Percentiles rank a stretch among this genome's conserved stretches.
Conservation (phyloP, 352 stramenopile species). For the Globisporangium heterothallicum region DNA sequence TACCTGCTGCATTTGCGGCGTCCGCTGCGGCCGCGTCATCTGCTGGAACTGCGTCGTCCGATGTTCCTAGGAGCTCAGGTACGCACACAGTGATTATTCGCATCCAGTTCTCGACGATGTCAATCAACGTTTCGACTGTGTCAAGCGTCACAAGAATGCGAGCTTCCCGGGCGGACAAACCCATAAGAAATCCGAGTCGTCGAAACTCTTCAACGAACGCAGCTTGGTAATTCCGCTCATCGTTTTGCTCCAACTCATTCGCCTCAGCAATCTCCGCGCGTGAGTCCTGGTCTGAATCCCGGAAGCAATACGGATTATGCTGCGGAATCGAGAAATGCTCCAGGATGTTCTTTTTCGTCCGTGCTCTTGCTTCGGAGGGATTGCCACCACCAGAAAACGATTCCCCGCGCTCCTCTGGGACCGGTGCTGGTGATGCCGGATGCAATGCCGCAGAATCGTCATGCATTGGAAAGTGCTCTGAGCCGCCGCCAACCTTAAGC, state of each 20-base stretch:
- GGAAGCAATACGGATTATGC: constrained; percentile 69
- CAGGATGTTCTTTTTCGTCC: constrained; percentile 58
- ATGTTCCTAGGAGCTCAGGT: constrained; percentile 30
- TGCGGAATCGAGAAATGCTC: constrained; percentile 69
- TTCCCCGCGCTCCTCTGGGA: neutral
- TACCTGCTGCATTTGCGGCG: constrained; percentile 1
- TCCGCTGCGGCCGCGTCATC: constrained; percentile 3
- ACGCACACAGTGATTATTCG: constrained; percentile 38
- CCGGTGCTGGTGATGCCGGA: neutral
- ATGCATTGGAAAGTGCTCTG: constrained; percentile 21
- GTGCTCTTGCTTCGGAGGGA: constrained; percentile 5
- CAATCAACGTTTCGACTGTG: constrained; percentile 52
- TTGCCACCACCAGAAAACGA: constrained; percentile 2
- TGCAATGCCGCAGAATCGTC: constrained; percentile 13
- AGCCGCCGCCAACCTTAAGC: constrained; percentile 41
- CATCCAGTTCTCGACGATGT: constrained; percentile 63
- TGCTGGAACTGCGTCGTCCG: neutral
- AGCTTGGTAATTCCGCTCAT: constrained; percentile 11
- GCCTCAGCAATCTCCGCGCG: neutral
- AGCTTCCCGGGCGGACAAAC: constrained; percentile 48
- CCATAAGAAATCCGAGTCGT: constrained; percentile 48
- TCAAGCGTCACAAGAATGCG: constrained; percentile 55
- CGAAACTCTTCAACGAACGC: constrained; percentile 47
- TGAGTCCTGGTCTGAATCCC: constrained; percentile 35
- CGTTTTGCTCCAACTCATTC: constrained; percentile 13